Evolutionary conservation across 805 yeast genomes (phyloP), one percentile per base, ranked within the genome.

Genomic region (Torulaspora microellipsoides): DNA sequence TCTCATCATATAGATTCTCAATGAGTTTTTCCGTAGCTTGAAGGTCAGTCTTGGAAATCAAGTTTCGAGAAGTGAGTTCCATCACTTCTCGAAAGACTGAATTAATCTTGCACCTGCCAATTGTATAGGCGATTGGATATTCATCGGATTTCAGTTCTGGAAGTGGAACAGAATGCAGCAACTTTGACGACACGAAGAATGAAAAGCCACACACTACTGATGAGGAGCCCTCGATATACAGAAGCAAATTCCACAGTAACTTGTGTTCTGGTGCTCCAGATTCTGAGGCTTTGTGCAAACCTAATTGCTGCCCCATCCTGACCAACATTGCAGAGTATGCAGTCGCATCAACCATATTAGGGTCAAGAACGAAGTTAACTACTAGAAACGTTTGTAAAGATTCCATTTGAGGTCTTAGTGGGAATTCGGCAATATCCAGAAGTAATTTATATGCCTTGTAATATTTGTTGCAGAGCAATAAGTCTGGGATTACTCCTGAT

Each of bases 151-250:
- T 17, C 8, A 32, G 10, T 13, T 20, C 38, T 3, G 55, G 50
- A 13, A 56, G 32, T 3, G 49, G 43, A 5, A 49, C 47, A 13
- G 40, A 38, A 27, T 42, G 31, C 31, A 53, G 38, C 15, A 53
- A 29, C 5, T 37, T 31, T 14, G 44, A 38, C 4, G 59, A 38
- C 6, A 55, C 43, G n/a, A 47, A 39, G 34, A 56, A 60, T 20
- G 59, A 51, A 20, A 56, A 49, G 3, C 65, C 65, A 29, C 54
- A 48, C 1, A 52, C 62, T n/a, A 60, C 65, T 3, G 64, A 55
- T 2, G 65, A 51, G 3, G 64, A 60, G 1, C 64, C 65, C 38
- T 60, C 65, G 10, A 56, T 38, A 35, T 55, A 60, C 17, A 59
- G 48, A 2, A 59, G 30, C 37, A 42, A 51, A 41, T 54, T 54